A percentile compares a stretch with the other conserved stretches of the same genome.
Conservation (phyloP, 2,329 filamentous ascomycete genomes). For the Paraconiothyrium sp. region DNA sequence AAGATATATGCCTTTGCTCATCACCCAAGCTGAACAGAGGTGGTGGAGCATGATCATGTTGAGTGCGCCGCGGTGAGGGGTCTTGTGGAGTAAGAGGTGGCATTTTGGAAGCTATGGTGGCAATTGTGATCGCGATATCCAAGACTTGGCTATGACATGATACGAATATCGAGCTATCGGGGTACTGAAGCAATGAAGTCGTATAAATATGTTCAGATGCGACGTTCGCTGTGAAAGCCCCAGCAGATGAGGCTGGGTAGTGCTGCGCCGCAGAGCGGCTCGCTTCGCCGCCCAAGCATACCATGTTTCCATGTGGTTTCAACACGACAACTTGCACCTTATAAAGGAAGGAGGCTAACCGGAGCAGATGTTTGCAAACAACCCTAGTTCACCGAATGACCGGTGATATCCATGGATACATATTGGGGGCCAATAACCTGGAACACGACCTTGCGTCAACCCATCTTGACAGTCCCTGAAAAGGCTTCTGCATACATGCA, state of each 20-base stretch:
- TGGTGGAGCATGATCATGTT: neutral
- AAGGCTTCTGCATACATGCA: neutral
- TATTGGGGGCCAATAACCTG: neutral
- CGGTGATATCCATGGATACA: neutral
- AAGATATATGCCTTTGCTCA: neutral
- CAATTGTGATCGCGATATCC: neutral
- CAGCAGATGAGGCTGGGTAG: neutral
- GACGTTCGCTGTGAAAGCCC: neutral
- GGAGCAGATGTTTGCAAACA: neutral
- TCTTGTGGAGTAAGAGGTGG: neutral
- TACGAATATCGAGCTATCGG: neutral
- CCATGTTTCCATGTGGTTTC: neutral
- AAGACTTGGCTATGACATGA: neutral
- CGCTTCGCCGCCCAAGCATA: neutral
- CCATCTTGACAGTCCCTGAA: neutral
- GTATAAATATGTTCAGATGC: neutral
- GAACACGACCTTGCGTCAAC: neutral
- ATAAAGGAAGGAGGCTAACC: neutral
- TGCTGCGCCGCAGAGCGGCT: neutral
- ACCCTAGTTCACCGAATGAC: neutral
- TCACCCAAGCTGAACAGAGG: neutral
- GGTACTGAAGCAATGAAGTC: neutral
- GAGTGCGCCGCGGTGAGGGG: neutral
- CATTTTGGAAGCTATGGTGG: neutral
- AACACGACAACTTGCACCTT: neutral